Percentiles rank a stretch among this genome's conserved stretches.
phyloP scores from a whole-genome alignment of 1,284 basidiomycete species.

The Sphaerobolus stellatus region DNA sequence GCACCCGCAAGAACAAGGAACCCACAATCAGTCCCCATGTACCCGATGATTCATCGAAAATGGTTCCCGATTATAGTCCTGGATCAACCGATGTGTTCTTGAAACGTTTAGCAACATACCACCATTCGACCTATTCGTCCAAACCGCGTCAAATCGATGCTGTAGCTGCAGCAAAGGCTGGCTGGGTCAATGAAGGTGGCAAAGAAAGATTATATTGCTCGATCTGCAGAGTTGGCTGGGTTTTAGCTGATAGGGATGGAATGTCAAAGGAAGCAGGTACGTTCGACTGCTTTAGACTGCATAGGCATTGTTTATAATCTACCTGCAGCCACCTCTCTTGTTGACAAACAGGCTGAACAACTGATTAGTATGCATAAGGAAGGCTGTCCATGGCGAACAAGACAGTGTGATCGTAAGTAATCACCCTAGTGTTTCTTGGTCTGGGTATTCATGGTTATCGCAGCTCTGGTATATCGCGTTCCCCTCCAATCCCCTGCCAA shows the following conservation, averaged over 20 bases:
- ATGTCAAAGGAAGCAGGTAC: conserved; percentile 73
- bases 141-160: conserved; percentile 72
- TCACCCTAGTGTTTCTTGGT: not conserved
- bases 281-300: conserved; percentile 35
- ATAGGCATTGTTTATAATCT: conserved; percentile 18
- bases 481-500: conserved; percentile 62
- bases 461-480: conserved; percentile 73
- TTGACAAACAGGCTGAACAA: conserved; percentile 66
- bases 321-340: conserved; percentile 55
- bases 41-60: conserved; percentile 32
- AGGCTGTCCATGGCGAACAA: conserved; percentile 76
- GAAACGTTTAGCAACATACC: conserved; percentile 69
- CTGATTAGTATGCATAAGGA: conserved; percentile 71
- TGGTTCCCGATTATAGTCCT: conserved; percentile 66
- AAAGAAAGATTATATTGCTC: conserved; percentile 73
- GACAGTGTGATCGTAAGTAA: conserved; percentile 75
- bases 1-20: conserved; percentile 44
- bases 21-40: conserved; percentile 22
- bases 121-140: conserved; percentile 72
- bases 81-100: conserved; percentile 72
- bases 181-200: conserved; percentile 70
- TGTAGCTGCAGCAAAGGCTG: conserved; percentile 73
- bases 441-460: conserved; percentile 2
- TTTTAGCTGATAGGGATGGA: conserved; percentile 61
- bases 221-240: conserved; percentile 69